Conservation (phyloP, 192 early-diverging fungal genomes). For the Rhizoclosmatium globosum region DNA sequence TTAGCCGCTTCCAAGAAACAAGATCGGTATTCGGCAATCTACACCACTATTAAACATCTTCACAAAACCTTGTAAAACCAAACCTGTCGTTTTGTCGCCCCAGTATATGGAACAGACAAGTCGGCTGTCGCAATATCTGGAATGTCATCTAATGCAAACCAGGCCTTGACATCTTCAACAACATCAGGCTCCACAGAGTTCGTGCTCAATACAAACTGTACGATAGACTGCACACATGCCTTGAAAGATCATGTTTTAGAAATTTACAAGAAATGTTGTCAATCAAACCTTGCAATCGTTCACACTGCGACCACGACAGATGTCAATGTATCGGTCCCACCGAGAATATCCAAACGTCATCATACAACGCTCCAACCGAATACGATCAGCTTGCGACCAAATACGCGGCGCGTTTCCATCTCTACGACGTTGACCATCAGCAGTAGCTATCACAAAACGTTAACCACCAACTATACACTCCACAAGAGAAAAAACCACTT, state of each 20-base stretch:
- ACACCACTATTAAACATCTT: too few species aligned
- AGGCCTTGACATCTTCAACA: constrained; percentile 66
- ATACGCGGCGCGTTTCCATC: constrained; percentile 37
- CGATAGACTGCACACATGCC: constrained; percentile 38
- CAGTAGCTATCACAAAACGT: neutral
- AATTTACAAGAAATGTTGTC: constrained; percentile 13
- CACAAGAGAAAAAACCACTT: neutral
- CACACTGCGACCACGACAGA: constrained; percentile 59
- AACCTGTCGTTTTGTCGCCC: constrained; percentile 71
- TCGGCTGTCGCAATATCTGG: constrained; percentile 45
- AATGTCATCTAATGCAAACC: constrained; percentile 35
- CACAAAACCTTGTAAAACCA: neutral
- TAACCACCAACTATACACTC: neutral
- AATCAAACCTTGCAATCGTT: constrained; percentile 44
- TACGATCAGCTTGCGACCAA: constrained; percentile 63
- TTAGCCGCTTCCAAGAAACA: constrained; percentile 74
- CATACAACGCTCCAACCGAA: constrained; percentile 57
- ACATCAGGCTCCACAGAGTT: constrained; percentile 68
- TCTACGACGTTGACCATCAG: constrained; percentile 6
- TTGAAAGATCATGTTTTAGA: neutral
- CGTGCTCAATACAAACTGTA: constrained; percentile 57
- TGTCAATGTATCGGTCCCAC: constrained; percentile 73
- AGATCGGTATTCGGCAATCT: constrained; percentile 70
- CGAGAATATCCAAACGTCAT: constrained; percentile 61
- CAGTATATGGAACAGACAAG: constrained; percentile 67